phyloP scores from a whole-genome alignment of 1,284 basidiomycete genomes.

The Cryptococcus wingfieldii region DNA sequence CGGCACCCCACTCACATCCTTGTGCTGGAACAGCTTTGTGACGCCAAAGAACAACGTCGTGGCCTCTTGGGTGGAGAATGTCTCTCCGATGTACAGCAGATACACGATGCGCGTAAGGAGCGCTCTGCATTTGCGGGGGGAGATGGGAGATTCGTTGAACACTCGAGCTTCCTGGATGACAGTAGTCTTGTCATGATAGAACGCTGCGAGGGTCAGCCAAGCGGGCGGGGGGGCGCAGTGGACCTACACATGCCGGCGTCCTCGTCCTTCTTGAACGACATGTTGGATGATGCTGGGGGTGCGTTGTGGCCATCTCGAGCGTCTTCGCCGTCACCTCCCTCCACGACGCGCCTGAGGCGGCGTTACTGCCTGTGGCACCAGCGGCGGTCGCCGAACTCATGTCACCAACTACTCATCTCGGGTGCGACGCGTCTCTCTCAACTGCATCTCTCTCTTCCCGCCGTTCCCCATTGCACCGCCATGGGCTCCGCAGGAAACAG shows the following conservation, averaged over 20 bases:
- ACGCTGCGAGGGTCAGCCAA: slow-evolving; percentile 27
- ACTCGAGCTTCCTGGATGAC: slow-evolving; percentile 97
- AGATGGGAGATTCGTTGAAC: slow-evolving; percentile 99
- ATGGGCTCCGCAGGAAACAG: not conserved
- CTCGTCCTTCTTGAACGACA: slow-evolving; percentile 85
- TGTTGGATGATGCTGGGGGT: slow-evolving; percentile 17
- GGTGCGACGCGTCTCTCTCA: no score
- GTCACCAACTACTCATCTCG: no score
- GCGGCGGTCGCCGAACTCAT: no score
- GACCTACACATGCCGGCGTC: slow-evolving; percentile 61
- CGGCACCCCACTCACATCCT: slow-evolving; percentile 65
- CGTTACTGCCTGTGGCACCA: no score
- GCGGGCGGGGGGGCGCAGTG: not conserved
- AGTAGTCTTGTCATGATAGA: slow-evolving; percentile 82
- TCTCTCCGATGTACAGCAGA: slow-evolving; percentile 93
- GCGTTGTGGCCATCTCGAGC: no score
- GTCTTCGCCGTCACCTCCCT: no score
- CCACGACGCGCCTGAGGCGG: no score
- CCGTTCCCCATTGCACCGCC: not conserved
- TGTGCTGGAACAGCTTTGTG: slow-evolving; percentile 98
- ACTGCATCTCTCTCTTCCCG: not conserved
- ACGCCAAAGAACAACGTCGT: slow-evolving; percentile 98
- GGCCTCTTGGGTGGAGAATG: slow-evolving; percentile 91
- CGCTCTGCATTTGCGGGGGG: slow-evolving; percentile 91
- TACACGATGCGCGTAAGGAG: slow-evolving; percentile 95